phyloP scores from a whole-genome alignment of 129 eudicot species.

The Mikania micrantha region DNA sequence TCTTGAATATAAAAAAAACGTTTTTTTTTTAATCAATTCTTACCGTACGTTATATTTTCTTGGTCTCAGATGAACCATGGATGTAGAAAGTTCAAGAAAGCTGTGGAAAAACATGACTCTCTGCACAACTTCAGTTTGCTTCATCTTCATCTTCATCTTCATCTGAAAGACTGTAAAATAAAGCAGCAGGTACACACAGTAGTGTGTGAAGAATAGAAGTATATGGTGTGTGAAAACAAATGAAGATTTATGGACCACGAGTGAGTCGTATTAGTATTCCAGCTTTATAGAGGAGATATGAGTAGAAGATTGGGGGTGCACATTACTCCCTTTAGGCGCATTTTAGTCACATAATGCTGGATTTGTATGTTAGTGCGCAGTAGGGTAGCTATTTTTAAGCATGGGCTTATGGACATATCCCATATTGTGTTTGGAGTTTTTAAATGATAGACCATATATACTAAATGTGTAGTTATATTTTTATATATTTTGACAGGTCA shows the following conservation, averaged over 20 bases:
- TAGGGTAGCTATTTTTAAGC: neutral
- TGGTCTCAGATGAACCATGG: neutral
- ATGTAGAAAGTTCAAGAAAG: conserved; percentile 73
- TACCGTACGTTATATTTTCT: neutral
- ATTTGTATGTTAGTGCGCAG: conserved; percentile 6
- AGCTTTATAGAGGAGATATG: neutral
- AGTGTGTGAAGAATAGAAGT: neutral
- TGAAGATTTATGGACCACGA: neutral
- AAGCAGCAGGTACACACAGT: neutral
- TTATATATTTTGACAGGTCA: too few relatives aligned
- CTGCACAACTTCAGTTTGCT: neutral
- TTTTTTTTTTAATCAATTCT: neutral
- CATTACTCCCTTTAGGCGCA: neutral
- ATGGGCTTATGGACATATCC: neutral
- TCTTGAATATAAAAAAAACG: neutral
- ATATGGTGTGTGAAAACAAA: neutral
- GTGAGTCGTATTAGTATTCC: neutral
- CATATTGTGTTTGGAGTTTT: neutral
- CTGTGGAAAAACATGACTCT: conserved; percentile 79
- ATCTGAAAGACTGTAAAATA: neutral
- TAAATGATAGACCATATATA: neutral
- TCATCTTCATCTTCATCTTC: neutral
- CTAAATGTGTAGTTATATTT: too few relatives aligned
- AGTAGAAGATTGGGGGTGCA: neutral
- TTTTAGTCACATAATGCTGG: neutral